Evolutionary conservation across 768 basidiomycete species (phyloP).

Genomic region (Chalciporus piperatus): DNA sequence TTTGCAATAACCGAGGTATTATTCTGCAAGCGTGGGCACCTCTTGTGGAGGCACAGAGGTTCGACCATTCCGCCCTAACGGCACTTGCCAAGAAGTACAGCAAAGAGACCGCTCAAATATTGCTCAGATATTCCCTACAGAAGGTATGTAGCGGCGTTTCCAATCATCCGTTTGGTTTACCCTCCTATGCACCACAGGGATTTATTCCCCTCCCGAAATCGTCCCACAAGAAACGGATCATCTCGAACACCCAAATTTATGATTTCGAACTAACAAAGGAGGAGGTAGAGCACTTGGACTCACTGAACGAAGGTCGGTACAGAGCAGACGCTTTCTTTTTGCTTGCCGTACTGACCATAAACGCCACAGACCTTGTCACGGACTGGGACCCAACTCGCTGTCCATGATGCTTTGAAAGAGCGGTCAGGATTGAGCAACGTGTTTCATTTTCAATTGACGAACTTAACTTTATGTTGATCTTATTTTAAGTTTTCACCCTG

Average conservation of each 20-base stretch:
- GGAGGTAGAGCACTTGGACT: slow-evolving; percentile 51
- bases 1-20: slow-evolving; percentile 54
- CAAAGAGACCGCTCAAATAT: slow-evolving; percentile 56
- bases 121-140: slow-evolving; percentile 61
- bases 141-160: slow-evolving; percentile 42
- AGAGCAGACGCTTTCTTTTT: not conserved
- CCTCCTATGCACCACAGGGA: slow-evolving; percentile 1
- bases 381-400: slow-evolving; percentile 8
- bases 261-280: slow-evolving; percentile 54
- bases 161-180: not conserved
- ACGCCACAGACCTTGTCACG: slow-evolving; percentile 1
- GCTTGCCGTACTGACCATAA: slow-evolving; percentile 1
- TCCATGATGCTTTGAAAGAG: slow-evolving; percentile 7
- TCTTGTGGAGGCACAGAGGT: slow-evolving; percentile 47
- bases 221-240: slow-evolving; percentile 48
- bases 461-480: slow-evolving; percentile 19
- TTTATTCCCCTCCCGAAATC: slow-evolving; percentile 70
- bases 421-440: not conserved
- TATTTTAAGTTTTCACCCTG: not conserved
- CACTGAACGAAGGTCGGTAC: slow-evolving; percentile 50
- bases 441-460: slow-evolving; percentile 7
- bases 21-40: slow-evolving; percentile 51
- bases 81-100: slow-evolving; percentile 50
- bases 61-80: slow-evolving; percentile 53
- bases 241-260: slow-evolving; percentile 58